These are phyloP conservation scores for Jackrogersella multiformis DNA, from an alignment of 495 filamentous ascomycete genomes.

Conservation along the genomic window DNA sequence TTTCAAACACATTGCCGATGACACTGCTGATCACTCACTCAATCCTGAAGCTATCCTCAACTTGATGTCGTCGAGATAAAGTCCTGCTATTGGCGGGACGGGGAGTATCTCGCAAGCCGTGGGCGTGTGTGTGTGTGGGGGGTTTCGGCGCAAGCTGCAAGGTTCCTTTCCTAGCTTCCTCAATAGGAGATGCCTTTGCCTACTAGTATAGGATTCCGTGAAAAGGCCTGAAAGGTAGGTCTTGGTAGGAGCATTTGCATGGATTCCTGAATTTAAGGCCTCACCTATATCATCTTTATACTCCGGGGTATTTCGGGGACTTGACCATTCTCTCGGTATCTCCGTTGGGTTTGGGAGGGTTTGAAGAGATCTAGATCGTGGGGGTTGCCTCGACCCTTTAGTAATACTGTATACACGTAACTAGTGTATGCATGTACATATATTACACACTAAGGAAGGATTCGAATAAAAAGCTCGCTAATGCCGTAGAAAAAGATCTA, in stretches of 20 bases:
- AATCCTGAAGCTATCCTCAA: conserved; percentile 20
- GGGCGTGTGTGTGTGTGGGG: conserved; percentile 17
- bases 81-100: conserved; percentile 8
- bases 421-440: neutral
- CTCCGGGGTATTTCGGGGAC: conserved; percentile 22
- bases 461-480: too few relatives aligned
- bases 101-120: conserved; percentile 7
- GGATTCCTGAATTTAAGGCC: neutral
- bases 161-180: conserved; percentile 20
- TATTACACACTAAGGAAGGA: neutral
- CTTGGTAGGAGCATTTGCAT: neutral
- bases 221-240: neutral
- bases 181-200: conserved; percentile 4
- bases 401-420: neutral
- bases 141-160: conserved; percentile 12
- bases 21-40: neutral
- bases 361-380: conserved; percentile 24
- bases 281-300: conserved; percentile 3
- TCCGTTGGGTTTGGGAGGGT: neutral
- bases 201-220: too few relatives aligned
- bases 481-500: neutral
- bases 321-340: conserved; percentile 24
- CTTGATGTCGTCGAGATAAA: conserved; percentile 6
- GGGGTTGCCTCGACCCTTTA: neutral
- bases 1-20: neutral